Base-by-base conservation (phyloP, 2,329 filamentous ascomycete genomes). In the Allantophomopsis lycopodina region DNA sequence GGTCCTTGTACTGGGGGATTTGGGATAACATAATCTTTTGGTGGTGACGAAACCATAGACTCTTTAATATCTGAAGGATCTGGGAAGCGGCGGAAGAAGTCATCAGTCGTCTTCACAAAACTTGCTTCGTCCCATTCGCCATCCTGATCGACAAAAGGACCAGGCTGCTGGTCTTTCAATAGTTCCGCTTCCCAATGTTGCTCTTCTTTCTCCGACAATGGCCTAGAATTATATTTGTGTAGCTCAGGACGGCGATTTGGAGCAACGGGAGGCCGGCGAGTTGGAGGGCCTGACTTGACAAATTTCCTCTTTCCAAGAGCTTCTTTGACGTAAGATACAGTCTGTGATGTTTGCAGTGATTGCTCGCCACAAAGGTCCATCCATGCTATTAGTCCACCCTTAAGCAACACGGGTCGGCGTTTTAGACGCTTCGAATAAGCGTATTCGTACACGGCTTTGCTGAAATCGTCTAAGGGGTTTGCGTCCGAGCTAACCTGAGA, bases 371-470 rank as follows among this genome's bases (percentile, higher is more conserved):
- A 68, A n/a, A 91, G 60, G 50, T 91, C 80, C 14, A 77, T 63
- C 91, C 91, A 98, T 4, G 86, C 83, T 49, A 88, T 76, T 10
- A 98, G 59, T 0, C 91, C 91, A 14, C 91, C 91, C 39, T 73
- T 65, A 2, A 98, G 64, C 23, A 98, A 66, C 40, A 86, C 83
- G 0, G 89, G 88, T 3, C 73, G 69, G 18, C 76, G 69, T 42
- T 76, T 80, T 23, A 94, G 61, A 8, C 80, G 79, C 48, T 82
- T 84, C 13, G 79, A 77, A 42, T 81, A 83, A 48, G 88, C 94
- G 59, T 88, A 93, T 42, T 91, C 79, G 39, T 79, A 77, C 4
- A 98, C 64, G 1, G 89, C 87, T 45, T 86, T 79, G 52, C 82
- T 77, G 11, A 98, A 65, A 13, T 78, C 78, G 46, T 78, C 68